Conservation (phyloP, 2,329 filamentous ascomycete genomes). For the Arthrobotrys sphaeroides region DNA sequence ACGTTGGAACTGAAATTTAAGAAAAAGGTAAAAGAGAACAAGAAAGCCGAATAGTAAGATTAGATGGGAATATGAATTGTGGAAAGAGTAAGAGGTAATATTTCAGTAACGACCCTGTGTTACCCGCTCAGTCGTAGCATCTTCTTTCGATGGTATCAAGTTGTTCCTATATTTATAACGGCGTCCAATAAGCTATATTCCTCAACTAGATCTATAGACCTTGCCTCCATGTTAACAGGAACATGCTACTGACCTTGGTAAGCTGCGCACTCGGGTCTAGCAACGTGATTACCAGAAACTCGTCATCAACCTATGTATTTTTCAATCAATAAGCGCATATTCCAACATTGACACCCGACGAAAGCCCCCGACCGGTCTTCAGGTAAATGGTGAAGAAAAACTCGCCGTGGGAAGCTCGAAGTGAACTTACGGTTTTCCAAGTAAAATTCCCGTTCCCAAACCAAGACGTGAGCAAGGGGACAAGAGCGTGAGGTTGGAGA, state of each 20-base stretch:
- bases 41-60: too few species aligned
- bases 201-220: too few species aligned
- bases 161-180: background rate
- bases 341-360: too few species aligned
- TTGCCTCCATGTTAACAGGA: too few species aligned
- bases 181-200: too few species aligned
- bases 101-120: too few species aligned
- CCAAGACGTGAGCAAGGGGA: slow-evolving; percentile 5
- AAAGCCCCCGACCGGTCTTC: too few species aligned
- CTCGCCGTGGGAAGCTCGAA: too few species aligned
- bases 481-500: background rate
- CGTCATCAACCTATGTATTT: slow-evolving; percentile 23
- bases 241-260: slow-evolving; percentile 2
- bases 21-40: background rate
- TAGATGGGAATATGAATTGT: too few species aligned
- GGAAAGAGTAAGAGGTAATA: too few species aligned
- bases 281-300: slow-evolving; percentile 18
- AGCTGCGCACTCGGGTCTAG: background rate
- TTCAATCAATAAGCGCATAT: background rate
- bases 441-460: slow-evolving; percentile 25
- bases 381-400: too few species aligned
- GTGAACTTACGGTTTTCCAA: slow-evolving; percentile 18
- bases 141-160: slow-evolving; percentile 4
- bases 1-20: background rate
- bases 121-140: background rate